Base-by-base conservation (phyloP, 257 asterid species). In the Schizonepeta tenuifolia region DNA sequence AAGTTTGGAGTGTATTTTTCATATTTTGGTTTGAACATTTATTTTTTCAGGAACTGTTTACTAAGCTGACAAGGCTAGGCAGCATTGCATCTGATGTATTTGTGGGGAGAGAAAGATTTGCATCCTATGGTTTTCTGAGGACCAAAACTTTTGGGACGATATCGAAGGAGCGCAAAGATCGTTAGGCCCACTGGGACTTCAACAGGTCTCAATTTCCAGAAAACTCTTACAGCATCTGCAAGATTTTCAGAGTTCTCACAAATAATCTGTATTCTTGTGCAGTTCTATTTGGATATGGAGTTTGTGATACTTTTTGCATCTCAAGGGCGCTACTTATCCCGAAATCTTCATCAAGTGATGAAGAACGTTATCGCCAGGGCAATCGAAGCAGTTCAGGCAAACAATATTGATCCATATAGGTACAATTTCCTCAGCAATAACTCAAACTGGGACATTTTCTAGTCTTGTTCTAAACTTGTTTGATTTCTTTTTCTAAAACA, bases 201-300 rank as follows among this genome's bases (percentile, higher is more conserved):
- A 87, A 78, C 96, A 93, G 97, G 98, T 91, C 54, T 14, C 4
- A 53, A 53, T 47, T 60, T 13, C 75, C 41, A 49, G 55, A 17
- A 49, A 46, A n/a, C 4, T 43, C 6, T 4, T n/a, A n/a, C 28
- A 51, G 57, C 50, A 43, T 26, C 50, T 12, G 10, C 50, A 43
- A 43, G 50, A 11, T 43, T 43, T 65, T 54, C 10, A 9, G 57
- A 55, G 46, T 9, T 56, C 1, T 21, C 13, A 57, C 26, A 26
- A 1, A 24, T 11, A 7, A 2, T 57, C 28, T 75, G 69, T 33
- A 15, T 49, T 4, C 8, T 26, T 38, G 33, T 76, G 87, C 86
- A 91, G 98, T 94, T 94, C 72, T 94, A 91, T 80, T 75, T 94
- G 85, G 99, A 94, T 78, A 94, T 94, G 99, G 98, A 91, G 82